phyloP scores from a whole-genome alignment of 2,329 filamentous ascomycete genomes.

The Aspergillus fumigatus region DNA sequence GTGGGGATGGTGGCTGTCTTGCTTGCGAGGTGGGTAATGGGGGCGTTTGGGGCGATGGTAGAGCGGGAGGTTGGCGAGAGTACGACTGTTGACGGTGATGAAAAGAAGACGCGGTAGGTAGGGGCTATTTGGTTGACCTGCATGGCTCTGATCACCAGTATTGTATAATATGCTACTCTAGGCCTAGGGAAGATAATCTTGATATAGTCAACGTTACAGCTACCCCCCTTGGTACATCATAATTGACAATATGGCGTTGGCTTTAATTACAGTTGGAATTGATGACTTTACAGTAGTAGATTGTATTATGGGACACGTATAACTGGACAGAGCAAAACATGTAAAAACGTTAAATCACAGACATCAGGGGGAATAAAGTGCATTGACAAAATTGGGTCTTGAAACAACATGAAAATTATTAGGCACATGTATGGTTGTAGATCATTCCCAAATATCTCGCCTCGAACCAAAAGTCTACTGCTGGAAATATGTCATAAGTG shows the following conservation, averaged over 20 bases:
- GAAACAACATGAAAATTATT: not conserved
- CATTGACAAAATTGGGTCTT: not conserved
- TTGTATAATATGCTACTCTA: not conserved
- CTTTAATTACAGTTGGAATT: not conserved
- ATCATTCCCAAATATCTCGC: not conserved
- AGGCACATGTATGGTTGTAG: not conserved
- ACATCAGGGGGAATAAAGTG: conserved; percentile 5
- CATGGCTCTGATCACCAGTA: not conserved
- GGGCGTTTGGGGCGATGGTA: conserved; percentile 22
- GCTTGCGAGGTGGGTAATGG: conserved; percentile 30
- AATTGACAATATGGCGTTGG: too few relatives aligned
- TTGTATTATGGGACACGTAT: not conserved
- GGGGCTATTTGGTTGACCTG: not conserved
- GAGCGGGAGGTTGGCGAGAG: conserved; percentile 1
- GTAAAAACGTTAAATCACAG: not conserved
- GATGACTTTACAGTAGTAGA: not conserved
- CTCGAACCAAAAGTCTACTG: not conserved
- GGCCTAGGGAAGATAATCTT: not conserved
- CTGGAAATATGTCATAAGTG: not conserved
- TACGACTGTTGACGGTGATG: not conserved
- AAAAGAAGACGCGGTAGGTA: conserved; percentile 15
- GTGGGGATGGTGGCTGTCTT: conserved; percentile 55
- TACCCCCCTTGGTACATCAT: not conserved
- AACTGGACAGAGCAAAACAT: not conserved
- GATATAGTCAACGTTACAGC: not conserved